Evolutionary conservation across 768 basidiomycete genomes (phyloP).

Genomic region (Suillus sp.): DNA sequence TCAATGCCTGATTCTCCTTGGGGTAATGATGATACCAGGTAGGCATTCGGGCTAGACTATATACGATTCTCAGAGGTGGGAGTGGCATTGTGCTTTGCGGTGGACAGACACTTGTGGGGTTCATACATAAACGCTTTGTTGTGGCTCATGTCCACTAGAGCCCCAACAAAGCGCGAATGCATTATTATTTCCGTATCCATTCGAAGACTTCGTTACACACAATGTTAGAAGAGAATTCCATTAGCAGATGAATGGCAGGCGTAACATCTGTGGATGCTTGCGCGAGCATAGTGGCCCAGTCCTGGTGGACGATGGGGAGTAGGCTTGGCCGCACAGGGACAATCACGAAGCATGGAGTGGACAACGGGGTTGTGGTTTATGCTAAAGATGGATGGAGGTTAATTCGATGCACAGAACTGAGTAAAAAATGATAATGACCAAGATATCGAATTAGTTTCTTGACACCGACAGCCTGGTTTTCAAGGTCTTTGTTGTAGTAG

Average conservation of each 20-base stretch:
- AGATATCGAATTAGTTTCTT: background rate
- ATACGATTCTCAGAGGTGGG: slow-evolving; percentile 1
- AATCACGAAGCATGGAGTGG: background rate
- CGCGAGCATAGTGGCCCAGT: background rate
- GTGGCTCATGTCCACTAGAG: background rate
- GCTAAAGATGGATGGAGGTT: background rate
- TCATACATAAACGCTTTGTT: slow-evolving; percentile 5
- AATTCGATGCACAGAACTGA: background rate
- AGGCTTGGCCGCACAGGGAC: background rate
- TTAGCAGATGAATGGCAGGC: background rate
- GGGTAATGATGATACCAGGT: background rate
- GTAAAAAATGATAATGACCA: background rate
- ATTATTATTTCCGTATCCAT: background rate
- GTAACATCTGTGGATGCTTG: background rate
- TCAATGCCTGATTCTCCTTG: background rate
- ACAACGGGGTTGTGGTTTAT: background rate
- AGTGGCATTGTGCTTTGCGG: background rate
- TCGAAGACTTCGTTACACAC: background rate
- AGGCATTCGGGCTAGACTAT: background rate
- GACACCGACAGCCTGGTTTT: background rate
- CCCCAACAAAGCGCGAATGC: slow-evolving; percentile 1
- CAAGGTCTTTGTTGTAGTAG: background rate
- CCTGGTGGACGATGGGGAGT: background rate
- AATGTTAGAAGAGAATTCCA: background rate
- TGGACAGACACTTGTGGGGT: background rate